Evolutionary conservation across 495 filamentous ascomycete species (phyloP), one percentile per base, ranked within the genome.

Genomic region (Friedmanniomyces simplex): DNA sequence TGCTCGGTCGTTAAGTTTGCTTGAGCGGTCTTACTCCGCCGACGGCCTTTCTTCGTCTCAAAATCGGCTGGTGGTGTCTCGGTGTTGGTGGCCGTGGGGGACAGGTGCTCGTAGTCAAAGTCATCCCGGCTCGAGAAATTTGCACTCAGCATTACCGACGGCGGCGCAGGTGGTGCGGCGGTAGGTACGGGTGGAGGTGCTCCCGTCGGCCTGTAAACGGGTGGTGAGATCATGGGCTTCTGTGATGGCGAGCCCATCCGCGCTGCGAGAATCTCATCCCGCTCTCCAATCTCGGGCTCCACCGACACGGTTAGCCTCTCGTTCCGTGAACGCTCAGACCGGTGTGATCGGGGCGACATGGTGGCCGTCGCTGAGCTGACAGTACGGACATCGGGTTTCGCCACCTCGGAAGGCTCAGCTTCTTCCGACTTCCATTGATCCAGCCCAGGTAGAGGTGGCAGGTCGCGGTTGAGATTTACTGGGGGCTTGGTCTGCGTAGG

Each of bases 381-480:
- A 13, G 18, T 20, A 43, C 4, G 14, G 14, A 13, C 18, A 20
- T 43, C 39, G 5, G 2, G 39, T 16, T 43, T 13, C 14, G 39
- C 4, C 18, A 5, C 39, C 39, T 43, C 39, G 14, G 28, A 32
- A 3, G 49, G 49, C 24, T 46, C 59, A 36, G 61, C 57, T 14
- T 34, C 58, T 21, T 58, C 51, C 16, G 62, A 53, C 48, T 66
- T 61, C 69, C 68, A 72, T 37, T 66, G 65, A 47, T 73, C 70
- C 1, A 74, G 57, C 41, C 67, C 66, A 1, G 72, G 72, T 13
- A 74, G 52, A 11, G 72, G 72, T 21, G 72, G 72, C 7, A 74
- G 61, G 49, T 72, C 71, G 26, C 72, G 63, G 56, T 74, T 74
- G 25, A 74, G 65, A 53, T 74, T 66, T 56, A 70, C 32, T 26